Percentiles rank a stretch among this genome's conserved stretches.
Conservation (phyloP, 805 yeast species). For the Torulaspora maleeae region DNA sequence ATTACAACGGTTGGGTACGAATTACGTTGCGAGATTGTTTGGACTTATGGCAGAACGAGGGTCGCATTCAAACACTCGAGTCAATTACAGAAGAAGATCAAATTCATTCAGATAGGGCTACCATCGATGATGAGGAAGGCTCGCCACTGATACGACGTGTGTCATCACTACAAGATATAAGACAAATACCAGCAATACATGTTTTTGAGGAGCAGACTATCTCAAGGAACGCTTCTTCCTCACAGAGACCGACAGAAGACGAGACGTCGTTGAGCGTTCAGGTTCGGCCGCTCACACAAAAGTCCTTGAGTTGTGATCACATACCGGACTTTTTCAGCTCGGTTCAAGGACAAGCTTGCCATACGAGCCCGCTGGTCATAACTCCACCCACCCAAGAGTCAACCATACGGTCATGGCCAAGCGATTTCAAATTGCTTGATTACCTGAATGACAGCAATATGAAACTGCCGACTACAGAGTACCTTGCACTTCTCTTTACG, state of each 20-base stretch:
- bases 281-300: slow-evolving; percentile 11
- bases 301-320: slow-evolving; percentile 21
- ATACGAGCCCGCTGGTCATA: not conserved
- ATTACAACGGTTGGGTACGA: slow-evolving; percentile 28
- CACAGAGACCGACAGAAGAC: not conserved
- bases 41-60: slow-evolving; percentile 29
- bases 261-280: slow-evolving; percentile 7
- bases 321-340: slow-evolving; percentile 12
- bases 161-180: slow-evolving; percentile 16
- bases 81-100: slow-evolving; percentile 3
- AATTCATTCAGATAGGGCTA: slow-evolving; percentile 1
- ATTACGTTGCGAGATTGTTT: slow-evolving; percentile 27
- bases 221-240: slow-evolving; percentile 3
- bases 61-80: slow-evolving; percentile 1
- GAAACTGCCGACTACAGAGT: slow-evolving; percentile 16
- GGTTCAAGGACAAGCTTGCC: not conserved
- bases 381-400: not conserved
- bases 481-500: slow-evolving; percentile 19
- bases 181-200: slow-evolving; percentile 4
- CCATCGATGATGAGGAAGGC: slow-evolving; percentile 2
- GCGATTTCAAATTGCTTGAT: slow-evolving; percentile 12
- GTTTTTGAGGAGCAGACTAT: slow-evolving; percentile 6
- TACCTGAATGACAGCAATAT: slow-evolving; percentile 11
- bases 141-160: slow-evolving; percentile 12
- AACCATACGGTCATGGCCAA: slow-evolving; percentile 9